Percentiles rank a stretch among this genome's conserved stretches.
These are phyloP conservation scores for Diplotaxis tenuifolia DNA, from an alignment of 345 rosid genomes.

Conservation along the genomic window DNA sequence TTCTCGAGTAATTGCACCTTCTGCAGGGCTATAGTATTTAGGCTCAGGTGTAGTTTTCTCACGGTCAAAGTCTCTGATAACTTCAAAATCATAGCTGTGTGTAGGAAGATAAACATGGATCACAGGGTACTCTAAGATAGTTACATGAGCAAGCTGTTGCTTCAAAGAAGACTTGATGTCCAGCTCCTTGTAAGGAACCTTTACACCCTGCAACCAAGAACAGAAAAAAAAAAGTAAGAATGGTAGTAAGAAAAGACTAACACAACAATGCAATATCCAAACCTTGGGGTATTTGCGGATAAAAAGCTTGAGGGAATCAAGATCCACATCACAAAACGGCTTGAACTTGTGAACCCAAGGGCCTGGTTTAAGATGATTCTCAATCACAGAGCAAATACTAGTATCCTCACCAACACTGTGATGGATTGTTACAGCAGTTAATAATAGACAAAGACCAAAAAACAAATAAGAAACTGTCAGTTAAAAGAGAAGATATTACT, in stretches of 20 bases:
- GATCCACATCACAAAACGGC: slow-evolving; percentile 57
- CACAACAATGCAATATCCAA: not conserved
- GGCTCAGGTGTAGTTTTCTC: slow-evolving; percentile 26
- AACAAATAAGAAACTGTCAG: not conserved
- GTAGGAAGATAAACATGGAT: slow-evolving; percentile 83
- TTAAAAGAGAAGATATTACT: slow-evolving; percentile 14
- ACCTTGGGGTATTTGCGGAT: slow-evolving; percentile 63
- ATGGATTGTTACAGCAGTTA: not conserved
- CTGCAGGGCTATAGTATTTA: slow-evolving; percentile 32
- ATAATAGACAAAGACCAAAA: not conserved
- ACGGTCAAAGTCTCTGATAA: slow-evolving; percentile 40
- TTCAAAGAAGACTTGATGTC: slow-evolving; percentile 59
- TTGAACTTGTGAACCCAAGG: slow-evolving; percentile 70
- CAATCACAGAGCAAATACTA: slow-evolving; percentile 50
- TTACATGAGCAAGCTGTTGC: slow-evolving; percentile 55
- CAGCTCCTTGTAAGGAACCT: slow-evolving; percentile 61
- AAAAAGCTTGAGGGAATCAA: slow-evolving; percentile 62
- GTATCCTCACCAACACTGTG: slow-evolving; percentile 70
- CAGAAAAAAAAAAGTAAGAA: not conserved
- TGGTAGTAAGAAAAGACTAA: not conserved
- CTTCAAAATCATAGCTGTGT: slow-evolving; percentile 56
- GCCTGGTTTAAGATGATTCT: slow-evolving; percentile 72
- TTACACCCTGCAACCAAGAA: slow-evolving; percentile 51
- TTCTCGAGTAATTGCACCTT: slow-evolving; percentile 56
- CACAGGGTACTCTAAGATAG: slow-evolving; percentile 79